A percentile compares a stretch with the other conserved stretches of the same genome.
Conservation (phyloP, 2,329 filamentous ascomycete genomes). For the Colletotrichum paranaense region DNA sequence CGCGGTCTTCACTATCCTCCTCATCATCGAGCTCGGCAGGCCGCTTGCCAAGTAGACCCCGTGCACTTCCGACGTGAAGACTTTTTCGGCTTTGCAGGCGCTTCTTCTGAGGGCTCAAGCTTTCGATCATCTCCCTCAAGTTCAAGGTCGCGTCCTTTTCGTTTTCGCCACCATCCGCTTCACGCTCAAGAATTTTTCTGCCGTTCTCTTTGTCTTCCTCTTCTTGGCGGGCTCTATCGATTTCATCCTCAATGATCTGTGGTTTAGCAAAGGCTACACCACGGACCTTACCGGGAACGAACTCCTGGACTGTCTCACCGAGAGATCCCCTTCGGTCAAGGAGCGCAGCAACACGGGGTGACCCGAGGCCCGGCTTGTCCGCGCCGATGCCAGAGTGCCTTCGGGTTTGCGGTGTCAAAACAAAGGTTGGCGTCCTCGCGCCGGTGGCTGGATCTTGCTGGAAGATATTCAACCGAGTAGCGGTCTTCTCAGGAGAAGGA, state of each 20-base stretch:
- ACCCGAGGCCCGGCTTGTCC: slow-evolving; percentile 78
- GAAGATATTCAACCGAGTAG: slow-evolving; percentile 54
- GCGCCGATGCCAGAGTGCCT: slow-evolving; percentile 75
- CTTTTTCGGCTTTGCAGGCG: slow-evolving; percentile 77
- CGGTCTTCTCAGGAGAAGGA: slow-evolving; percentile 43
- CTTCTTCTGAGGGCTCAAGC: slow-evolving; percentile 81
- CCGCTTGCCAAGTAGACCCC: slow-evolving; percentile 79
- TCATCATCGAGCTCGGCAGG: slow-evolving; percentile 76
- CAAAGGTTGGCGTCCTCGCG: slow-evolving; percentile 69
- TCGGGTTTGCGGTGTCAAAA: slow-evolving; percentile 71
- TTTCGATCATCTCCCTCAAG: slow-evolving; percentile 81
- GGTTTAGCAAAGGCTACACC: slow-evolving; percentile 75
- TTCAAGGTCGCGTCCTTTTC: slow-evolving; percentile 74
- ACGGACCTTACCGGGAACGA: slow-evolving; percentile 64
- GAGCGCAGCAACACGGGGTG: slow-evolving; percentile 77
- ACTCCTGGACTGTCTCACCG: slow-evolving; percentile 72
- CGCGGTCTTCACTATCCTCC: slow-evolving; percentile 68
- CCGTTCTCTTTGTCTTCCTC: slow-evolving; percentile 72
- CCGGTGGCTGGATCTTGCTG: slow-evolving; percentile 65
- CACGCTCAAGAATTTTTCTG: slow-evolving; percentile 65
- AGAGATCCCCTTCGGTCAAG: slow-evolving; percentile 79
- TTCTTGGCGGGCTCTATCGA: slow-evolving; percentile 70
- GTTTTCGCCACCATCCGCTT: slow-evolving; percentile 59
- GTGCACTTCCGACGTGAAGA: slow-evolving; percentile 79
- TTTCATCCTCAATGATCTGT: slow-evolving; percentile 68